A percentile compares a stretch with the other conserved stretches of the same genome.
These are phyloP conservation scores for Aspergillus candidus DNA, from an alignment of 2,329 filamentous ascomycete species.

Conservation along the genomic window DNA sequence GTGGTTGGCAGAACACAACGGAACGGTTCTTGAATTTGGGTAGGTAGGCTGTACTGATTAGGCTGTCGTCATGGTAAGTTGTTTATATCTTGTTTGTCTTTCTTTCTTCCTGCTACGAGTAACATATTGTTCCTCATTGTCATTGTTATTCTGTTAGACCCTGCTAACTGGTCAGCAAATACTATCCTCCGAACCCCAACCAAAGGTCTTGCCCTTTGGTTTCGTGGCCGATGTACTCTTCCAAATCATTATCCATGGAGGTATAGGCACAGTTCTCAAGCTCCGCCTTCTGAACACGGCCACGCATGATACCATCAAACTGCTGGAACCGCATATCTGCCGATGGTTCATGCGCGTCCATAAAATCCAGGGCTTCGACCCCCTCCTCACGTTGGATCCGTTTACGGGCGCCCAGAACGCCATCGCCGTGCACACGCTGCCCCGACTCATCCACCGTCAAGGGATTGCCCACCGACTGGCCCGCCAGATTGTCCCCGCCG, in stretches of 20 bases:
- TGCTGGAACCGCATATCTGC: constrained; percentile 23
- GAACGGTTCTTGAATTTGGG: too few species aligned
- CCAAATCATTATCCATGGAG: constrained; percentile 23
- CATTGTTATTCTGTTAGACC: too few species aligned
- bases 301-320: constrained; percentile 22
- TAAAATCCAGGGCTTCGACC: constrained; percentile 54
- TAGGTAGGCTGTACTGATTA: too few species aligned
- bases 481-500: constrained; percentile 20
- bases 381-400: constrained; percentile 43
- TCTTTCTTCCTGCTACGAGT: too few species aligned
- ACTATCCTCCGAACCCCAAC: constrained; percentile 5
- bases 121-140: too few species aligned
- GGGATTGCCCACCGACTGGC: constrained; percentile 17
- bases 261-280: constrained; percentile 16
- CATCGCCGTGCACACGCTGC: constrained; percentile 19
- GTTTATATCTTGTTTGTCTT: too few species aligned
- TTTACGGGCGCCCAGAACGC: constrained; percentile 16
- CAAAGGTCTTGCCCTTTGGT: constrained; percentile 16
- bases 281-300: constrained; percentile 23
- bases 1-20: too few species aligned
- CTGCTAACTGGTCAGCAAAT: constrained; percentile 3
- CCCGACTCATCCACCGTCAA: constrained; percentile 19
- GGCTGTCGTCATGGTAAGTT: too few species aligned
- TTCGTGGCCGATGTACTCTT: constrained; percentile 24
- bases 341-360: constrained; percentile 30